Conservation (phyloP, 768 basidiomycete genomes). For the Ramaria rubella region DNA sequence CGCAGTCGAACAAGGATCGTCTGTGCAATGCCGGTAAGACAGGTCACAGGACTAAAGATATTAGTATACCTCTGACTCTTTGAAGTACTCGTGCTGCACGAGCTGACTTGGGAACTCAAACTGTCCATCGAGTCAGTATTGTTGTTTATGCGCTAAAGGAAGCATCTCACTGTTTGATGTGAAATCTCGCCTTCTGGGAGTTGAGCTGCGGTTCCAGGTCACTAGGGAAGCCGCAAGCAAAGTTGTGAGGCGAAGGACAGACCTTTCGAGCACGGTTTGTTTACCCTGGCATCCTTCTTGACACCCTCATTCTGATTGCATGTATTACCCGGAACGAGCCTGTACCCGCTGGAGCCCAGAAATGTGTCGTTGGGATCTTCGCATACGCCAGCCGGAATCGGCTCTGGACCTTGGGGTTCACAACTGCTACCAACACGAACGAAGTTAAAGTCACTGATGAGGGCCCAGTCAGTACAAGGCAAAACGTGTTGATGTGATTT, state of each 20-base stretch:
- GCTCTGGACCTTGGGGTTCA: conserved; percentile 81
- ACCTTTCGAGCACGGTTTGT: conserved; percentile 80
- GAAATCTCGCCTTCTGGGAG: conserved; percentile 72
- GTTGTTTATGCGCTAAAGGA: not conserved
- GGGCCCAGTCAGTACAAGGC: not conserved
- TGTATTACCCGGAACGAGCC: conserved; percentile 88
- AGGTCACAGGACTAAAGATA: not conserved
- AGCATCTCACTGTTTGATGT: conserved; percentile 58
- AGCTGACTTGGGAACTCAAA: conserved; percentile 61
- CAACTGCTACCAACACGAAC: conserved; percentile 69
- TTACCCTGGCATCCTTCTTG: conserved; percentile 59
- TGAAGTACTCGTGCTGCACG: conserved; percentile 79
- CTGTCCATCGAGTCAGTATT: conserved; percentile 28
- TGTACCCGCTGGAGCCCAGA: conserved; percentile 84
- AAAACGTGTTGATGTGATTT: conserved; percentile 11
- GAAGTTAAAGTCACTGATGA: conserved; percentile 79
- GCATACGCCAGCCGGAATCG: conserved; percentile 73
- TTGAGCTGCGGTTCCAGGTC: conserved; percentile 45
- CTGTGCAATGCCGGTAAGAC: conserved; percentile 25
- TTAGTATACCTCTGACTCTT: conserved; percentile 54
- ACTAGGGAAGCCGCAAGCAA: not conserved
- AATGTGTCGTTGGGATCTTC: conserved; percentile 49
- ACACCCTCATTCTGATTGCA: conserved; percentile 56
- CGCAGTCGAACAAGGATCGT: conserved; percentile 77
- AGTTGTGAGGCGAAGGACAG: conserved; percentile 7